Evolutionary conservation across 2,329 filamentous ascomycete species (phyloP).

Genomic region (Ophiostoma novo-ulmi): DNA sequence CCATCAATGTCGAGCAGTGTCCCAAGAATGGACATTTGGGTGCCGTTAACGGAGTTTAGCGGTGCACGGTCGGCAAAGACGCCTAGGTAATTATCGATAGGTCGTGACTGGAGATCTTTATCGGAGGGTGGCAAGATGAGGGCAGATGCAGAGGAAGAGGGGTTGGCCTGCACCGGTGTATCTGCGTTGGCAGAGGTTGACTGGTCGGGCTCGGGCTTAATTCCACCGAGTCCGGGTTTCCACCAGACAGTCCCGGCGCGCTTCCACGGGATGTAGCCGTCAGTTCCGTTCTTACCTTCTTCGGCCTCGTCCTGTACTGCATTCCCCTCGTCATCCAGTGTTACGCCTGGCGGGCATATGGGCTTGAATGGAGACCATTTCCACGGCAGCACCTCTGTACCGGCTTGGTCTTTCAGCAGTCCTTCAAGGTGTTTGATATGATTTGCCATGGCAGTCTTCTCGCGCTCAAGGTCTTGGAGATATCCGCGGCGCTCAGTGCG

Average conservation of each 20-base stretch:
- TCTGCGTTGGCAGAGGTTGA: background rate
- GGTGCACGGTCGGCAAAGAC: slow-evolving; percentile 58
- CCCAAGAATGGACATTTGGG: slow-evolving; percentile 70
- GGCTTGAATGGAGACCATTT: slow-evolving; percentile 35
- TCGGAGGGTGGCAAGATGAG: slow-evolving; percentile 11
- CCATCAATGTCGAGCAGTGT: slow-evolving; percentile 73
- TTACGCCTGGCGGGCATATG: slow-evolving; percentile 31
- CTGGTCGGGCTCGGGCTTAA: background rate
- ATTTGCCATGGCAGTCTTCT: slow-evolving; percentile 61
- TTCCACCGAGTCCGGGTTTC: background rate
- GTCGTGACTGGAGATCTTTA: slow-evolving; percentile 38
- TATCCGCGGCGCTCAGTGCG: slow-evolving; percentile 75
- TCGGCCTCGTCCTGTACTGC: slow-evolving; percentile 21
- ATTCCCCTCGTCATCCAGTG: slow-evolving; percentile 31
- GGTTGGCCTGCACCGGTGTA: background rate
- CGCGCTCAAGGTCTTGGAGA: slow-evolving; percentile 67
- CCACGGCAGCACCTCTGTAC: slow-evolving; percentile 56
- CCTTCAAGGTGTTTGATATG: slow-evolving; percentile 65
- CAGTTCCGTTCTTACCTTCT: background rate
- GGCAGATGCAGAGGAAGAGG: background rate
- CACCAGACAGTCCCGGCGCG: background rate
- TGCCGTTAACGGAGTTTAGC: slow-evolving; percentile 69
- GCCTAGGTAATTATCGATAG: slow-evolving; percentile 61
- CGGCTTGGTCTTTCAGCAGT: slow-evolving; percentile 53
- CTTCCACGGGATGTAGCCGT: background rate